phyloP scores from a whole-genome alignment of 2,329 filamentous ascomycete genomes.

The Trichoderma pleuroti region DNA sequence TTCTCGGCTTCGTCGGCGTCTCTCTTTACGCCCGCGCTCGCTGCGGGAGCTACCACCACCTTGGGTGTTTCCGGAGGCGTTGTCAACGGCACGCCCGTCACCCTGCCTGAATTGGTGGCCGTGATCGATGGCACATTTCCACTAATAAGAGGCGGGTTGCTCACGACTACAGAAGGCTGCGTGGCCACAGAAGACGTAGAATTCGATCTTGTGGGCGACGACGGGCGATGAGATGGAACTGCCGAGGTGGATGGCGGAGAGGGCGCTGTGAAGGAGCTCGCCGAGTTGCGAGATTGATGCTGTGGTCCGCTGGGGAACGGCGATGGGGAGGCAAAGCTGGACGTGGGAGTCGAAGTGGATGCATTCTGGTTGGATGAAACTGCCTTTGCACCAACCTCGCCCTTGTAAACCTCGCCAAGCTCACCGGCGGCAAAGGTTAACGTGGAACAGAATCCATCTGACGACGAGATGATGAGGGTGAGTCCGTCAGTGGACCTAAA shows the following conservation, averaged over 20 bases:
- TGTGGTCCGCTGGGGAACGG: slow-evolving; percentile 49
- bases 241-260: slow-evolving; percentile 52
- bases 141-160: slow-evolving; percentile 74
- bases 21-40: slow-evolving; percentile 48
- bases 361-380: slow-evolving; percentile 60
- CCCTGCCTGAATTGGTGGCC: slow-evolving; percentile 65
- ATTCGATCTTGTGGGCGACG: slow-evolving; percentile 80
- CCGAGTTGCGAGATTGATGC: slow-evolving; percentile 57
- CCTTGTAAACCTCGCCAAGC: slow-evolving; percentile 75
- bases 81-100: slow-evolving; percentile 67
- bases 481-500: slow-evolving; percentile 49
- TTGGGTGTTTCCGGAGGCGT: slow-evolving; percentile 88
- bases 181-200: slow-evolving; percentile 78
- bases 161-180: slow-evolving; percentile 59
- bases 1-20: slow-evolving; percentile 55
- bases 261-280: slow-evolving; percentile 55
- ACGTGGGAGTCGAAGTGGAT: slow-evolving; percentile 67
- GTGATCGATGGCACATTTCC: slow-evolving; percentile 74
- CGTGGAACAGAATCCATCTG: slow-evolving; percentile 94
- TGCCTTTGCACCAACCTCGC: slow-evolving; percentile 56
- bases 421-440: slow-evolving; percentile 81
- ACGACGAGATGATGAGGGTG: slow-evolving; percentile 86
- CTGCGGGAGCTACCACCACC: slow-evolving; percentile 28
- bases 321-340: slow-evolving; percentile 58
- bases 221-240: slow-evolving; percentile 61